phyloP scores from a whole-genome alignment of 2,329 filamentous ascomycete species.

The Claviceps africana region DNA sequence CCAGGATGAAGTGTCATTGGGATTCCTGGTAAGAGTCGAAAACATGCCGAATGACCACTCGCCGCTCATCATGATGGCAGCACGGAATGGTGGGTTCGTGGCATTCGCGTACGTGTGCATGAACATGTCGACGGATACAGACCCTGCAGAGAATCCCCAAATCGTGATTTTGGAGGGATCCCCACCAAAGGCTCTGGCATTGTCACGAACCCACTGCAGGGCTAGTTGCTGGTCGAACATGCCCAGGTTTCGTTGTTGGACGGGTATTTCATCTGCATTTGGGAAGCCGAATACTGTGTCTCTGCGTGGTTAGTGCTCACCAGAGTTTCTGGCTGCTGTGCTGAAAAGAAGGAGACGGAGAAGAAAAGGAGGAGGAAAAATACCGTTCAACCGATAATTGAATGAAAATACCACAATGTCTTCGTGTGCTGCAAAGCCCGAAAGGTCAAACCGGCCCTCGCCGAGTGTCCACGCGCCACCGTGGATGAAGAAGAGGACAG shows the following conservation, averaged over 20 bases:
- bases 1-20: slow-evolving; percentile 7
- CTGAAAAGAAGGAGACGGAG: neutral
- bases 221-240: slow-evolving; percentile 15
- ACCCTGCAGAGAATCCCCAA: slow-evolving; percentile 17
- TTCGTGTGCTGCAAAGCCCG: slow-evolving; percentile 14
- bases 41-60: slow-evolving; percentile 14
- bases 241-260: slow-evolving; percentile 19
- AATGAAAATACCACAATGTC: slow-evolving; percentile 14
- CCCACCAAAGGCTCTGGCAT: slow-evolving; percentile 15
- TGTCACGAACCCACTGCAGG: slow-evolving; percentile 14
- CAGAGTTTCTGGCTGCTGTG: too few relatives aligned
- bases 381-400: slow-evolving; percentile 16
- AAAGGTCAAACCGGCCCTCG: slow-evolving; percentile 11
- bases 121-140: slow-evolving; percentile 19
- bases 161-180: slow-evolving; percentile 13
- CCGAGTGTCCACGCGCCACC: slow-evolving; percentile 14
- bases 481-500: slow-evolving; percentile 15
- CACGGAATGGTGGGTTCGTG: slow-evolving; percentile 11
- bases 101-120: slow-evolving; percentile 10
- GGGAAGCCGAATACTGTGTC: slow-evolving; percentile 28
- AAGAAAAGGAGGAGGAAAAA: neutral
- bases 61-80: slow-evolving; percentile 15
- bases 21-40: neutral
- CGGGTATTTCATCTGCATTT: slow-evolving; percentile 23
- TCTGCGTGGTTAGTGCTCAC: neutral